Base-by-base conservation (phyloP, 768 basidiomycete genomes). In the Collybia mongolica region DNA sequence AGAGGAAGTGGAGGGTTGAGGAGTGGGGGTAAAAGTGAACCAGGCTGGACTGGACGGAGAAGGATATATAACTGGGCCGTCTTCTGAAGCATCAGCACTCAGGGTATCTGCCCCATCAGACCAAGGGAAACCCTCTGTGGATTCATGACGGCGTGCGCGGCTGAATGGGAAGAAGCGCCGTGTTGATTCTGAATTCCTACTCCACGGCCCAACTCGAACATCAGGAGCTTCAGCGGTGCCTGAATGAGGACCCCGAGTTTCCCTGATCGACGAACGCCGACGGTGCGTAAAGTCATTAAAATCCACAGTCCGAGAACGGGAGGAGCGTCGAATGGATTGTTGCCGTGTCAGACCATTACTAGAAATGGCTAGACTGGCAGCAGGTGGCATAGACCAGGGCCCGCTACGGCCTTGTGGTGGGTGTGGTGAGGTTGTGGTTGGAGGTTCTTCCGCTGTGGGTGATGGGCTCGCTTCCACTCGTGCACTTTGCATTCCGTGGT, bases 231-330 rank as follows among this genome's bases (percentile, higher is more conserved):
- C 68, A 17, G 57, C 49, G 15, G 58, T 52, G 38, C 70, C 72
- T 28, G 62, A 53, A 36, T 66, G 64, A 11, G 62, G 42, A 36
- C 55, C 54, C 9, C 62, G 40, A 2, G 65, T 47, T 12, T 76
- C 74, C 40, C 79, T 67, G 20, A 64, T 79, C 4, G 71, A 68
- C 15, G 79, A 79, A 45, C 88, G 79, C 24, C 88, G 81, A 11
- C 81, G 82, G 19, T 79, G 65, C 0, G 87, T 84, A 54, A 86
- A 89, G 22, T 90, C 88, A 59, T 76, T 83, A 63, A 90, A 89
- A 54, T 90, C 87, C 12, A 80, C 73, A 12, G 80, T 72, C 28
- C 86, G 71, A 23, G 76, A 75, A 4, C 77, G 72, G 26, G 70
- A 58, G 1, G 81, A 73, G 19, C 85, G 84, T 22, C 86, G 84